Evolutionary conservation across 257 asterid genomes (phyloP), one percentile per base, ranked within the genome.

Genomic region (Nyctanthes arbortristis): DNA sequence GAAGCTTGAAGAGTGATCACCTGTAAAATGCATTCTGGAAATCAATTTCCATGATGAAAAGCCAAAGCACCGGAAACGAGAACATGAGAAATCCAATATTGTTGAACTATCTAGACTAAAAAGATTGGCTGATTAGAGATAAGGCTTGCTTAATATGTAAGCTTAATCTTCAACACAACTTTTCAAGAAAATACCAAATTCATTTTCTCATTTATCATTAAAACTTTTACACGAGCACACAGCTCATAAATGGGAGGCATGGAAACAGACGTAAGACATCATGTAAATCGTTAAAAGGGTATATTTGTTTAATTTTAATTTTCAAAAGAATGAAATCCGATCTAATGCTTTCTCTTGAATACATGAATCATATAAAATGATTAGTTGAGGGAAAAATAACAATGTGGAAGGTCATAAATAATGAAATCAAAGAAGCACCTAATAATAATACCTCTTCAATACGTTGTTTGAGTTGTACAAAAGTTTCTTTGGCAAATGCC

Each of bases 1-100:
- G 75, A 76, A 39, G 92, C 92, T 73, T 88, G 95, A n/a, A 78
- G 22, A 12, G 66, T 73, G 65, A 88, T 75, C 35, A 85, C 88
- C 92, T 85, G 78, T 40, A 29, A 4, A 72, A 34, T 32, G 45
- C 34, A 61, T 74, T 43, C 22, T 33, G 25, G 63, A 9, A 4
- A 49, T 70, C 16, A 11, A 11, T 37, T 5, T 10, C 43, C 11
- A 36, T 0, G 2, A 36, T 36, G 2, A 37, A 10, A 37, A 9
- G 5, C 45, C 45, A 37, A 37, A 37, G 16, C 45, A 37, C 4
- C 13, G 45, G n/a, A n/a, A n/a, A n/a, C n/a, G n/a, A 5, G 45
- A 37, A 12, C 4, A 12, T n/a, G n/a, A 11, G 4, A 37, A 10
- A 14, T 37, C 45, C 11, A 37, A 2, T n/a, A n/a, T 37, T 9